Evolutionary conservation across 1,139 yeast genomes (phyloP), one percentile per base, ranked within the genome.

Genomic region (Blastobotrys petasosporus): DNA sequence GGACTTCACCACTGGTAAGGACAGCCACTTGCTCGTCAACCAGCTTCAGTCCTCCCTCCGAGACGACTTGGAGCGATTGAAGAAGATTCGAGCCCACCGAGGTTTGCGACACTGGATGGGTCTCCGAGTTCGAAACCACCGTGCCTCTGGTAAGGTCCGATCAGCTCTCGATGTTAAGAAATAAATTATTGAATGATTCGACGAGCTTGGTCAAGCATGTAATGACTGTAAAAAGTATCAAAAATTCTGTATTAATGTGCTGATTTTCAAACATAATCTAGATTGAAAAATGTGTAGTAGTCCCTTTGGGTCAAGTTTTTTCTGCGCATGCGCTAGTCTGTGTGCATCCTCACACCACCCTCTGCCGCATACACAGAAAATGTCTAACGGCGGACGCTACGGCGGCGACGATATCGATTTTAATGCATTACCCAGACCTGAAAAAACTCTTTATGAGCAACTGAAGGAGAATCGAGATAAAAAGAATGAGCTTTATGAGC

Each of bases 31-130:
- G 70, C 85, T 92, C 69, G 97, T 97, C 68, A 92, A 92, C 92
- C 86, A 86, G 81, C 80, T 94, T 75, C 98, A 94, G 80, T 86
- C 96, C 70, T 92, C 92, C 80, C 86, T 92, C 77, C 94, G 99
- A 85, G 99, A 92, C 74, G 98, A 92, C 72, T 82, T 92, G 75
- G 98, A 92, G 81, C 92, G 97, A 82, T 83, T 92, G 76, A 94
- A 94, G 95, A 92, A 94, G 80, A 92, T 94, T 84, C 92, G 97
- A 84, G 80, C 97, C 70, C 98, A 92, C 94, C 85, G 97, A 80
- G 99, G 99, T 90, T 85, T 92, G 75, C 87, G 99, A 84, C 99
- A 92, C 83, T 90, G 84, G 94, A 94, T 97, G 97, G 97, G 97
- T 55, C 65, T 69, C 63, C 79, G 79, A 73, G 82, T 78, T 65